These are phyloP conservation scores for Mucor mucedo DNA, from an alignment of 371 early-diverging fungal species.

Conservation along the genomic window DNA sequence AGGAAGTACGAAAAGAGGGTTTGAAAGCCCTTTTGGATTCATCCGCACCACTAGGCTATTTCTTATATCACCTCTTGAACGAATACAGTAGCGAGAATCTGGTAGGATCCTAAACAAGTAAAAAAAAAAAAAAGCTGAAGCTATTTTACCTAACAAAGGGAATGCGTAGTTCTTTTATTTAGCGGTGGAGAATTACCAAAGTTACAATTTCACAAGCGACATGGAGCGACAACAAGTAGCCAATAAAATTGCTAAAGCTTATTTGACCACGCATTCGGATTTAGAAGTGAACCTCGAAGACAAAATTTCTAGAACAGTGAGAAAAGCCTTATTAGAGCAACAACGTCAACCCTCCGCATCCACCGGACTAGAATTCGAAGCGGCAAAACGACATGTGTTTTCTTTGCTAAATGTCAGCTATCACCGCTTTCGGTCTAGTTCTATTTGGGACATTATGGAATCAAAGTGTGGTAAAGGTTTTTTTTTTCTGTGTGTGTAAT, in stretches of 20 bases:
- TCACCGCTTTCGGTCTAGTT: slow-evolving; percentile 33
- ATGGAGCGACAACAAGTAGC: slow-evolving; percentile 40
- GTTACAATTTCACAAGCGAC: slow-evolving; percentile 29
- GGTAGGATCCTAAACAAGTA: slow-evolving; percentile 23
- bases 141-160: not conserved
- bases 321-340: slow-evolving; percentile 14
- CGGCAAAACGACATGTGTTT: slow-evolving; percentile 49
- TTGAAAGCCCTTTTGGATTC: slow-evolving; percentile 42
- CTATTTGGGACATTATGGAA: slow-evolving; percentile 33
- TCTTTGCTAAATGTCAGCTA: slow-evolving; percentile 46
- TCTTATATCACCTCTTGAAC: slow-evolving; percentile 47
- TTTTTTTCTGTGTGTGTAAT: not conserved
- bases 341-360: not conserved
- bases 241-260: slow-evolving; percentile 40
- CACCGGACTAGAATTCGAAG: slow-evolving; percentile 36
- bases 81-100: slow-evolving; percentile 56
- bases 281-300: slow-evolving; percentile 59
- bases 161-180: slow-evolving; percentile 46
- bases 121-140: not conserved
- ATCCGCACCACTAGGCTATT: slow-evolving; percentile 54
- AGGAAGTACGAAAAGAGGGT: slow-evolving; percentile 47
- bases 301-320: slow-evolving; percentile 31
- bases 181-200: slow-evolving; percentile 56
- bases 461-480: slow-evolving; percentile 27
- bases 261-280: slow-evolving; percentile 43